Conservation (phyloP, 176 grass and related monocot genomes). For the Ensete glaucum region DNA sequence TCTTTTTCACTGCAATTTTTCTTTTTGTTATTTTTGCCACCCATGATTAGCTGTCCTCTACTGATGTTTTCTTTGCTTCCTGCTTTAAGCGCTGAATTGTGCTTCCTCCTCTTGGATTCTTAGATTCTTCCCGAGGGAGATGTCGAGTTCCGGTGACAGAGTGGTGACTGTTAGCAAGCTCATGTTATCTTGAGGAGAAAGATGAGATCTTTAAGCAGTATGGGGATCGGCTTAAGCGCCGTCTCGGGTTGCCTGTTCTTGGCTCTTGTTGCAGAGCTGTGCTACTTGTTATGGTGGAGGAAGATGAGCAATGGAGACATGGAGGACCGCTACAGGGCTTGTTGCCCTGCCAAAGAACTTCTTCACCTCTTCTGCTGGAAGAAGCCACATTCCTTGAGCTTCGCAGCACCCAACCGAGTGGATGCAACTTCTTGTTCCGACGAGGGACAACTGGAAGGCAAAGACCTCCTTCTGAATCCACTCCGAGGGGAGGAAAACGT, state of each 20-base stretch:
- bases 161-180: not conserved
- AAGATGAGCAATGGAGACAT: not conserved
- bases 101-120: not conserved
- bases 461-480: not conserved
- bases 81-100: not conserved
- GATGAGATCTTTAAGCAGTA: not conserved
- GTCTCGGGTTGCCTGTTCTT: not conserved
- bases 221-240: not conserved
- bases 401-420: not conserved
- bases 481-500: not conserved
- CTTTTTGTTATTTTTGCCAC: not conserved
- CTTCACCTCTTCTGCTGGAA: slow-evolving; percentile 6
- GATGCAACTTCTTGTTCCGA: not conserved
- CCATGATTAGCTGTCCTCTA: not conserved
- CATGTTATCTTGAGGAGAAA: not conserved
- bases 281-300: slow-evolving; percentile 4
- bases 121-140: not conserved
- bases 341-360: not conserved
- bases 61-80: not conserved
- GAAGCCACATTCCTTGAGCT: not conserved
- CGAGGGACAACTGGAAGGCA: not conserved
- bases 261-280: slow-evolving; percentile 7
- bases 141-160: not conserved
- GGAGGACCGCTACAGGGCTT: not conserved
- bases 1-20: not conserved